Evolutionary conservation across 768 basidiomycete genomes (phyloP).

Genomic region (Tremella mesenterica): DNA sequence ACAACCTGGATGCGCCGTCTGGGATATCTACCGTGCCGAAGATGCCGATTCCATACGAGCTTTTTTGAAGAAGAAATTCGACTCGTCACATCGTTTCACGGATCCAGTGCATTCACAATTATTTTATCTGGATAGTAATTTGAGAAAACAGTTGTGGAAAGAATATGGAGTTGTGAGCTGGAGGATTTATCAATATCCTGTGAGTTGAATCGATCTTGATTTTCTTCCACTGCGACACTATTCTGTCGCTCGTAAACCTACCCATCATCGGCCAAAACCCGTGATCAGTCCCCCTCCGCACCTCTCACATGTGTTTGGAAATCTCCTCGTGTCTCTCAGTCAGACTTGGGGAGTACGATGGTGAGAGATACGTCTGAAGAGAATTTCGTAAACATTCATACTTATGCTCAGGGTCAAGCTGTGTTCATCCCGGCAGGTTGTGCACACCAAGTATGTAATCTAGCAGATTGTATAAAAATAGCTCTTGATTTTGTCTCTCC

Average conservation of each 20-base stretch:
- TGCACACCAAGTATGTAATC: conserved; percentile 66
- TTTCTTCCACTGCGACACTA: too few relatives aligned
- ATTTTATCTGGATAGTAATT: conserved; percentile 65
- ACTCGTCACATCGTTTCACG: conserved; percentile 20
- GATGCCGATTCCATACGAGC: conserved; percentile 68
- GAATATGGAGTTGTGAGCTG: conserved; percentile 65
- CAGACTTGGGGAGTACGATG: too few relatives aligned
- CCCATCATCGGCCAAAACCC: too few relatives aligned
- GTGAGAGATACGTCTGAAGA: too few relatives aligned
- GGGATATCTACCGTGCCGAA: conserved; percentile 79
- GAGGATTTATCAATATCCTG: conserved; percentile 79
- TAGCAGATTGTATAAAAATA: conserved; percentile 92
- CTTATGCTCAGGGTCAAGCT: conserved; percentile 55
- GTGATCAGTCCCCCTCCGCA: too few relatives aligned
- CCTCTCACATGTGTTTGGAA: too few relatives aligned
- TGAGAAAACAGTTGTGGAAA: conserved; percentile 61
- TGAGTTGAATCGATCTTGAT: conserved; percentile 18
- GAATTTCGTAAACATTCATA: not conserved
- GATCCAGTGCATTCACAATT: conserved; percentile 90
- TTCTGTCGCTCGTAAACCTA: too few relatives aligned
- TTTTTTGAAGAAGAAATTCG: conserved; percentile 62
- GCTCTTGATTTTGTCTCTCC: conserved; percentile 91
- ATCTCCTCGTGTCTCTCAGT: too few relatives aligned
- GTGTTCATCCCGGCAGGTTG: conserved; percentile 83
- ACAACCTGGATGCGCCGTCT: conserved; percentile 64